These are phyloP conservation scores for Curvularia sp. DNA, from an alignment of 2,329 filamentous ascomycete species.

Conservation along the genomic window DNA sequence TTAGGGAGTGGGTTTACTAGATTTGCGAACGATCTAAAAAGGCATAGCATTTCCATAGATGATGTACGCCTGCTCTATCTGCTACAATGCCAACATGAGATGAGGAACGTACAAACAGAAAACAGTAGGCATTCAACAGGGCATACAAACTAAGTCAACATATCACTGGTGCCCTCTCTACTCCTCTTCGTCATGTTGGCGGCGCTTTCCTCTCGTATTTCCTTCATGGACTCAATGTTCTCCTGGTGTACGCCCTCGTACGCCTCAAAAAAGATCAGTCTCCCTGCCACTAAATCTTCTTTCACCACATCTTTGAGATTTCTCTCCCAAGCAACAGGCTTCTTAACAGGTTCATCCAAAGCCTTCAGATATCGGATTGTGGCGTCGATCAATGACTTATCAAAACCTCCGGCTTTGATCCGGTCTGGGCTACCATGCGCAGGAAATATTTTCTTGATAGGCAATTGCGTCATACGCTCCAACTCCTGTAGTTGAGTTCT, in stretches of 20 bases:
- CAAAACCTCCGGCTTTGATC: not conserved
- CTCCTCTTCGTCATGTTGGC: not conserved
- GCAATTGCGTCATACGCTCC: conserved; percentile 1
- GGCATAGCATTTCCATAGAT: conserved; percentile 40
- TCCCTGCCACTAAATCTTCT: not conserved
- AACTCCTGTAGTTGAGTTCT: not conserved
- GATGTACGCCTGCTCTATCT: conserved; percentile 40
- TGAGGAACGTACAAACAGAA: conserved; percentile 21
- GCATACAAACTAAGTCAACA: conserved; percentile 25
- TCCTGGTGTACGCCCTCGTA: not conserved
- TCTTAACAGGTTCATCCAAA: not conserved
- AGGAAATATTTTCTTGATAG: not conserved
- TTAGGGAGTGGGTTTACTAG: conserved; percentile 23
- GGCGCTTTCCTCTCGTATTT: not conserved
- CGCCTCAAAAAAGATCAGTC: not conserved
- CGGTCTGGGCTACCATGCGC: not conserved
- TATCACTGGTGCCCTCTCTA: not conserved
- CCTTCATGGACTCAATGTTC: not conserved
- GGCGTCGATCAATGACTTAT: not conserved
- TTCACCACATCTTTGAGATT: not conserved
- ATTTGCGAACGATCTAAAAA: conserved; percentile 36
- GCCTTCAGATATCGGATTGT: not conserved
- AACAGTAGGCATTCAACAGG: conserved; percentile 20
- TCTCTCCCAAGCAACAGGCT: not conserved
- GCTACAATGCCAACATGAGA: conserved; percentile 24